These are phyloP conservation scores for Beauveria asiatica DNA, from an alignment of 2,329 filamentous ascomycete genomes.

Conservation along the genomic window DNA sequence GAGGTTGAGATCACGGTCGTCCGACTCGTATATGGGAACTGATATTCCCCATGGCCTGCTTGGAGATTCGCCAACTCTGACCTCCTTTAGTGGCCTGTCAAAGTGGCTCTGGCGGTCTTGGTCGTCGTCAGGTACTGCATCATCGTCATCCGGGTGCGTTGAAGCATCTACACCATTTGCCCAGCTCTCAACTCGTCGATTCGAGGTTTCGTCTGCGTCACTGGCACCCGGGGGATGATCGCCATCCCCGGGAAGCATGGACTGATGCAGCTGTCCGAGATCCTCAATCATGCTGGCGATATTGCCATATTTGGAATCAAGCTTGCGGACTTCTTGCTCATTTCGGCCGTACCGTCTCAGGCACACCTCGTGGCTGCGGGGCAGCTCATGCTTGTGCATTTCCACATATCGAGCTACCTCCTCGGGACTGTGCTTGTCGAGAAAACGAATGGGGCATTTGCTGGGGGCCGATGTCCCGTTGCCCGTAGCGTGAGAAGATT, in stretches of 20 bases:
- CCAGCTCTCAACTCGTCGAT: constrained; percentile 76
- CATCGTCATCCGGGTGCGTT: constrained; percentile 20
- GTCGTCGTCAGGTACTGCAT: constrained; percentile 32
- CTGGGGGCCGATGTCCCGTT: constrained; percentile 41
- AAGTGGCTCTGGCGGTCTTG: constrained; percentile 62
- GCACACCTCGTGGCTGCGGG: constrained; percentile 87
- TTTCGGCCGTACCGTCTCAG: constrained; percentile 83
- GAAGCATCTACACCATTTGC: constrained; percentile 64
- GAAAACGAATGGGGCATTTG: constrained; percentile 85
- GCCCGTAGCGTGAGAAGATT: constrained; percentile 33
- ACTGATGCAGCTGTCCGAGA: constrained; percentile 77
- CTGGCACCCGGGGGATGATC: constrained; percentile 28
- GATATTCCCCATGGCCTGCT: constrained; percentile 89
- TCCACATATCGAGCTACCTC: constrained; percentile 92
- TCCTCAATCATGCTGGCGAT: constrained; percentile 92
- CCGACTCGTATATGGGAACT: constrained; percentile 53
- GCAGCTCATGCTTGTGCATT: constrained; percentile 89
- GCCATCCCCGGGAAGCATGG: constrained; percentile 63
- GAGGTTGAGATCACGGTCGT: constrained; percentile 32
- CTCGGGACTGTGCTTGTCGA: constrained; percentile 87
- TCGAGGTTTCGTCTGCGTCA: constrained; percentile 45
- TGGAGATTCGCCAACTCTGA: constrained; percentile 88
- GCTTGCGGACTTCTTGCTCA: constrained; percentile 72
- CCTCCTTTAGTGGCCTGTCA: constrained; percentile 75
- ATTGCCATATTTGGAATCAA: constrained; percentile 91